Base-by-base conservation (phyloP, 1,284 basidiomycete genomes). In the Trametes polyzona region DNA sequence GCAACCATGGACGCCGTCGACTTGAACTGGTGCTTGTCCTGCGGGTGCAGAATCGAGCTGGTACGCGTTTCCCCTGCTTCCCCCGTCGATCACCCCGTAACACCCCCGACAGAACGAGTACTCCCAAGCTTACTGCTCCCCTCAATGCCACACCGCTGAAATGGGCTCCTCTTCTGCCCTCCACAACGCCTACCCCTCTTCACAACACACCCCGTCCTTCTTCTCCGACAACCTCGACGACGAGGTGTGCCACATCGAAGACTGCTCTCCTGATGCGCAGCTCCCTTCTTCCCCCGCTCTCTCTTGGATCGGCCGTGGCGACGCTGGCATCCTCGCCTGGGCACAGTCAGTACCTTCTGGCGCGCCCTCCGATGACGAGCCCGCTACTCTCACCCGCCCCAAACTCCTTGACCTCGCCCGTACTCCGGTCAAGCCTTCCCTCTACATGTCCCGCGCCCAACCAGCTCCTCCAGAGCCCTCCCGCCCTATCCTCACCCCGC, bases 21-120 rank as follows among this genome's bases (percentile, higher is more conserved):
- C 71, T 78, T 78, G 58, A 80, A 86, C 74, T 88, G 86, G 86
- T 88, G 87, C 69, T 76, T 88, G 64, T 76, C 76, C 57, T 88
- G 86, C 75, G 76, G 78, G 62, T 76, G 78, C 63, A 78, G 76
- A 62, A 73, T 82, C 60, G 66, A 67, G 37, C 8, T 58, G 53
- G 84, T 86, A 71, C 53, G 82, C 79, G 11, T 32, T 23, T 47
- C 23, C 24, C 36, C 46, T 33, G 44, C 42, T 21, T 46, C 51
- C 26, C 43, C 40, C 17, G 8, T 44, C 46, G 37, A 55, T 47
- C 65, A 69, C 14, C 19, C 51, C 24, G 27, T 58, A 43, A 55
- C 52, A 19, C 23, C 47, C 36, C 21, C 51, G n/a, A 41, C 68
- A 84, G 83, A 73, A 83, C n/a, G 75, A 74, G 47, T 43, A 69